Base-by-base conservation (phyloP, 129 eudicot species). In the Silybum marianum region DNA sequence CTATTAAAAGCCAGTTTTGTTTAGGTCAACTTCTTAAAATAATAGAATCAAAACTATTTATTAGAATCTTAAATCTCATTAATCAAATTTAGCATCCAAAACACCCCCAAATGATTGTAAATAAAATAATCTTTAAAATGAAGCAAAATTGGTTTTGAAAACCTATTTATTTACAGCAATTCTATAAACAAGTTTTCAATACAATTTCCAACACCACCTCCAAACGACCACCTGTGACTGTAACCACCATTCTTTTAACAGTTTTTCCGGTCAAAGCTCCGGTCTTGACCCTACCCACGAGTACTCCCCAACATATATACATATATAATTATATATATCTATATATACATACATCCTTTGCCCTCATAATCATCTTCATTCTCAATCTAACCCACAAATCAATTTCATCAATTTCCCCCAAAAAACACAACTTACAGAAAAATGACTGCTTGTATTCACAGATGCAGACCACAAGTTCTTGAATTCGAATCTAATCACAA, bases 401-500 rank as follows among this genome's bases (percentile, higher is more conserved):
- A 6, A 69, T 32, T 75, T 7, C 26, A 54, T 25, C 85, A 16
- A 38, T 78, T 51, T 62, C 88, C 81, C 77, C 77, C 65, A 14
- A 22, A 22, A 25, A 22, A 38, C 72, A 9, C 22, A n/a, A 24
- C 67, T 25, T 4, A 69, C 19, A 71, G 63, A 72, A 32, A 32
- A 6, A 94, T 94, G 98, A 87, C 91, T 23, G 85, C 95, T 80
- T 94, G 97, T 63, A 71, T 90, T 10, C 93, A 90, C 72, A 26
- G 84, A 60, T 84, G 89, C 85, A 76, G 79, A 10, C 42, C 89
- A 77, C 74, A 77, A 80, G 19, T 87, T 71, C 88, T 85, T 46
- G 88, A 91, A 26, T 86, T 46, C 0, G 82, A 82, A 72, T 76
- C 67, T 16, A 81, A 51, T 68, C 80, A 82, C 28, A 75, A 19